Base-by-base conservation (phyloP, 257 asterid species). In the Osmanthus fragrans region DNA sequence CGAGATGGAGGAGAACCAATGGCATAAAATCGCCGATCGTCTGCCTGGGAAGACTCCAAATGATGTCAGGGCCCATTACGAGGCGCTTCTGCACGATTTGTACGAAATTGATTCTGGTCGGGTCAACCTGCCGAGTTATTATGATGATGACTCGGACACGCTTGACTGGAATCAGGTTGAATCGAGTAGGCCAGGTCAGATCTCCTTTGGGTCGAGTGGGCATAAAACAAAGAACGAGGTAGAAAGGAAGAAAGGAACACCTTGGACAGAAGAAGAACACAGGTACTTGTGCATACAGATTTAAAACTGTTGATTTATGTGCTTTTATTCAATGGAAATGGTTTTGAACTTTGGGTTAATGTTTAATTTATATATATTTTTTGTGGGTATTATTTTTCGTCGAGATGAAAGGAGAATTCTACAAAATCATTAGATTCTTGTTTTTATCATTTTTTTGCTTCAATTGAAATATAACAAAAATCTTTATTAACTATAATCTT, bases 211-310 rank as follows among this genome's bases (percentile, higher is more conserved):
- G 23, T 58, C 88, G 4, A 30, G 76, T 33, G 82, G 80, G 13
- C 76, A 45, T 30, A 87, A 86, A 30, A 37, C 82, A 13, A 89
- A 90, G 23, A 84, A 83, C 58, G 95, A 88, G 0, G 86, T 54
- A 27, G 94, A 90, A 42, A 86, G 97, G 80, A 88, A 85, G 65
- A 88, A 88, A n/a, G 97, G 97, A 16, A 89, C 92, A 7, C 97
- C 97, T 18, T 91, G 97, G 97, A 87, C 97, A 0, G 96, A 91
- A 77, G 96, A 91, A 37, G 97, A 93, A 69, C 97, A 93, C 88
- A 88, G 90, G 96, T 89, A 39, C 10, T 21, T 33, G 25, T 30
- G 0, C 16, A 18, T 32, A 16, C 11, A 54, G 7, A 3, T 4
- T 0, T 18, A 12, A n/a, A 18, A 15, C 27, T 25, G 9, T 60